Evolutionary conservation across 768 basidiomycete species (phyloP), one percentile per base, ranked within the genome.

Genomic region (Pilatotrama ljubarskyi): DNA sequence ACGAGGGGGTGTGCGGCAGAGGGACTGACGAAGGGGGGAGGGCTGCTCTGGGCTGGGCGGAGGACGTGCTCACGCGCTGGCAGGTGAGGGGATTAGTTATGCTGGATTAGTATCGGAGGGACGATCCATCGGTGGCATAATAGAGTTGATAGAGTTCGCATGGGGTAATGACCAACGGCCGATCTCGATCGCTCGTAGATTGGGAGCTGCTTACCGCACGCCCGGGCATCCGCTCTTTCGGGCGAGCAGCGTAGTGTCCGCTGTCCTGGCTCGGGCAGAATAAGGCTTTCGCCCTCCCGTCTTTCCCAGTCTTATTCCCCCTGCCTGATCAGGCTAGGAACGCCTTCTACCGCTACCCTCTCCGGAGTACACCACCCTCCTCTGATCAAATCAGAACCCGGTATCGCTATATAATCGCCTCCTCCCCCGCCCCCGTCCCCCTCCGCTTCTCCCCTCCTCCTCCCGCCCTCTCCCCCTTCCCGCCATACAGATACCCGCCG

Each of bases 371-470:
- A 37, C 58, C 47, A 35, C 24, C 55, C 20, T 26, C 52, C 51
- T 54, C 51, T 51, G 43, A 64, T 64, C 57, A 63, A 59, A 6
- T 60, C 55, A 24, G n/a, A 43, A 15, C 57, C 59, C 57, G 51
- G 44, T 54, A 61, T 57, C 58, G 29, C 43, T 65, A 65, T 65
- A 62, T 66, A 63, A 64, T 55, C 63, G n/a, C 20, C 59, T 41
- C 29, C 50, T 40, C 32, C 48, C 54, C 55, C 40, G 35, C 46
- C 55, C 59, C 54, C 36, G 37, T 24, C 63, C 57, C 53, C 61
- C 60, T 63, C 56, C 53, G 63, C 52, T 56, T 66, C 66, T 64
- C 66, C 57, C 53, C 51, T 55, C 63, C 66, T 63, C 50, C 57
- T 54, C 60, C 65, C 65, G 41, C 69, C 47, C 61, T 66, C 51